A percentile compares a stretch with the other conserved stretches of the same genome.
Conservation (phyloP, 2,329 filamentous ascomycete genomes). For the Diaporthe vexans region DNA sequence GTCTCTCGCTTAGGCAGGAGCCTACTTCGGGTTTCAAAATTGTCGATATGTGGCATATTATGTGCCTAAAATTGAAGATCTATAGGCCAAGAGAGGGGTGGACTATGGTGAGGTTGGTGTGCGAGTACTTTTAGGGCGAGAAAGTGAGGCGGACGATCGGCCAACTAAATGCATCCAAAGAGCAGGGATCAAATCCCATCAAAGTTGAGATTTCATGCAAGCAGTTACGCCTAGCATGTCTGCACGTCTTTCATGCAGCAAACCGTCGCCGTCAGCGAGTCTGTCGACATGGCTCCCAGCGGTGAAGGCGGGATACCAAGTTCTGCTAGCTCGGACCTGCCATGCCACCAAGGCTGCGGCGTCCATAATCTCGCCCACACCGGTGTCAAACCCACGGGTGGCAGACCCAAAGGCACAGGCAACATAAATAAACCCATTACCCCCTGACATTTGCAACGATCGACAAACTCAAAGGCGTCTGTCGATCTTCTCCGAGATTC, state of each 20-base stretch:
- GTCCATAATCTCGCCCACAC: slow-evolving; percentile 16
- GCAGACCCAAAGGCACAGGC: slow-evolving; percentile 18
- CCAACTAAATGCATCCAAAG: slow-evolving; percentile 32
- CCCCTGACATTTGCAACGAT: slow-evolving; percentile 18
- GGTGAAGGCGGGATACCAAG: slow-evolving; percentile 24
- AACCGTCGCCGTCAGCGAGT: slow-evolving; percentile 29
- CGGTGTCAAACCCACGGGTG: background rate
- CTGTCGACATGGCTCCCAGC: slow-evolving; percentile 16
- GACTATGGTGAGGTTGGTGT: slow-evolving; percentile 21
- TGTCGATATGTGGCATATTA: slow-evolving; percentile 23
- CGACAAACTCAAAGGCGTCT: background rate
- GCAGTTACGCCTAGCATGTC: slow-evolving; percentile 16
- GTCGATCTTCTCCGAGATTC: slow-evolving; percentile 17
- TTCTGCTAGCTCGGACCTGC: slow-evolving; percentile 28
- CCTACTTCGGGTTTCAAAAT: background rate
- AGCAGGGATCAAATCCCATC: slow-evolving; percentile 33
- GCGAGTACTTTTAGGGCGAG: slow-evolving; percentile 16
- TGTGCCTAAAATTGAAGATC: slow-evolving; percentile 18
- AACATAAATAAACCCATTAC: slow-evolving; percentile 33
- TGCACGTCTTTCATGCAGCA: slow-evolving; percentile 25
- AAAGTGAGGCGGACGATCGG: slow-evolving; percentile 35
- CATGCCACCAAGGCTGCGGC: slow-evolving; percentile 27
- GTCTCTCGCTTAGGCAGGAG: slow-evolving; percentile 18
- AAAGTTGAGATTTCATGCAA: slow-evolving; percentile 26
- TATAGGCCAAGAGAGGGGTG: slow-evolving; percentile 28